Evolutionary conservation across 768 basidiomycete species (phyloP).

Genomic region (Termitomyces sp.): DNA sequence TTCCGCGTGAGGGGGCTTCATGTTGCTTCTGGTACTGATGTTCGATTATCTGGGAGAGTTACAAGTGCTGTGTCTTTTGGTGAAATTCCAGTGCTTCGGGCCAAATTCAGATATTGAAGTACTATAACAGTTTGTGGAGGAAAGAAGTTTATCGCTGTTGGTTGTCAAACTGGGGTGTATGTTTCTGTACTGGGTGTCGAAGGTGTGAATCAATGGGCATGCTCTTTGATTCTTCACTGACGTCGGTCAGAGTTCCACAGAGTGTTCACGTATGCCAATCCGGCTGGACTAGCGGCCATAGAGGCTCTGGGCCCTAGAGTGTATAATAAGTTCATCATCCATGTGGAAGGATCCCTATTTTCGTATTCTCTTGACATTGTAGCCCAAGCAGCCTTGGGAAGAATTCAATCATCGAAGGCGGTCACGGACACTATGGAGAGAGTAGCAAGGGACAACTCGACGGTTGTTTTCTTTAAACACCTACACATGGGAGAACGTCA

Average conservation of each 20-base stretch:
- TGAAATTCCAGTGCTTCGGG: conserved; percentile 19
- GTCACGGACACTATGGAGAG: conserved; percentile 58
- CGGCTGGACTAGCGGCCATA: conserved; percentile 52
- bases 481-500: conserved; percentile 47
- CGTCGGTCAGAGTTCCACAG: conserved; percentile 45
- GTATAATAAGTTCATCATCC: conserved; percentile 66
- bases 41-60: conserved; percentile 51
- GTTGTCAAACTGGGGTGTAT: conserved; percentile 67
- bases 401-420: conserved; percentile 32
- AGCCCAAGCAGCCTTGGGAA: conserved; percentile 48
- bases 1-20: conserved; percentile 47
- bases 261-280: conserved; percentile 45
- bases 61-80: conserved; percentile 58
- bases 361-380: conserved; percentile 73
- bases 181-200: conserved; percentile 48
- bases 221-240: not conserved
- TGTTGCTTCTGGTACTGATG: conserved; percentile 19
- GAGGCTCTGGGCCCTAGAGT: conserved; percentile 33
- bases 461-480: conserved; percentile 57
- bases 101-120: not conserved
- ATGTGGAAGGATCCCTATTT: conserved; percentile 48
- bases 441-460: conserved; percentile 46
- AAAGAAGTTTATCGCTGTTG: conserved; percentile 57
- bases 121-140: conserved; percentile 36
- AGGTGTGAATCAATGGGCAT: conserved; percentile 28